Evolutionary conservation across 2,329 filamentous ascomycete species (phyloP), one percentile per base, ranked within the genome.

Genomic region (Sporothrix humicola): DNA sequence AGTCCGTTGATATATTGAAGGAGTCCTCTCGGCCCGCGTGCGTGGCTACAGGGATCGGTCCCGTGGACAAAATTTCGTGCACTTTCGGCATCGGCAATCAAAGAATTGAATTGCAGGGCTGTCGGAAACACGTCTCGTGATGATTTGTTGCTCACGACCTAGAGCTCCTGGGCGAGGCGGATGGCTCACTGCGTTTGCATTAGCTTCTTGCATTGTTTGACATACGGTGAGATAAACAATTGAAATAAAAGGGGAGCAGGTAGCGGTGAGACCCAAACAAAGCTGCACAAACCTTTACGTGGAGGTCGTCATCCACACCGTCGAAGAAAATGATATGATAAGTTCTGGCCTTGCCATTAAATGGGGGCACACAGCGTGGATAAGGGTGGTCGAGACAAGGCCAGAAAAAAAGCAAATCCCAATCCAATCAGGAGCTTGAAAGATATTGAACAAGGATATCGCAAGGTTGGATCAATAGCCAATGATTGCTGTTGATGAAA

Each of bases 241-340:
- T 37, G 8, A 65, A 42, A 65, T 10, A 9, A 17, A 23, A 3
- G 3, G 23, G 12, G 17, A 26, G 26, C 58, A 48, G 48, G 52
- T 31, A 70, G 68, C 68, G 68, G 68, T 70, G 68, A 59, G 52
- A 31, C 68, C 52, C 42, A 50, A 71, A 42, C 5, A 31, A 23
- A 70, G 42, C 46, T 65, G 70, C 70, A 72, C 52, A 44, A 72
- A 12, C 31, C 15, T 15, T 52, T 52, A 26, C 44, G 46, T 52
- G 65, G 65, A 68, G 46, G 66, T 23, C 66, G 48, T 10, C 3
- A 37, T 15, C 50, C n/a, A 12, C 61, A n/a, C 42, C 59, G n/a
- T 48, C 48, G 20, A 66, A 48, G 50, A 69, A 17, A 26, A 26
- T 4, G 9, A 69, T 13, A 26, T 4, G 9, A 69, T 13, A 20